Conservation (phyloP, 768 basidiomycete species). For the Hydnum rufescens region DNA sequence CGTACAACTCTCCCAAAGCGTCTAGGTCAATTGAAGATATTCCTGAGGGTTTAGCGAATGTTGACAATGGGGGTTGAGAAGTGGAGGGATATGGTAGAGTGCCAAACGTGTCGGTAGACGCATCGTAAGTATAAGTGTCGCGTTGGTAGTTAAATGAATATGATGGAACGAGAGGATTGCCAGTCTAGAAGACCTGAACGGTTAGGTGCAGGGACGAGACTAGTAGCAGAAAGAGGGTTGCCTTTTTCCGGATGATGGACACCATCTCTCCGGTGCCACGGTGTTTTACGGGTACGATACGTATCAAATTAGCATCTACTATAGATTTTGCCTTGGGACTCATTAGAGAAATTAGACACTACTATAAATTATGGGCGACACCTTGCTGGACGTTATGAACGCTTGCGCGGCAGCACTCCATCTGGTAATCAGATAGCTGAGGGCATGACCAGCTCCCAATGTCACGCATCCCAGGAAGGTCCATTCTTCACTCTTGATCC, state of each 20-base stretch:
- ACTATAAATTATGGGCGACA: neutral
- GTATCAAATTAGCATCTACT: slow-evolving; percentile 59
- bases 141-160: slow-evolving; percentile 90
- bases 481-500: slow-evolving; percentile 91
- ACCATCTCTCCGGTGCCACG: slow-evolving; percentile 86
- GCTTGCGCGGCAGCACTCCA: slow-evolving; percentile 73
- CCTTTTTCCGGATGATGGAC: slow-evolving; percentile 35
- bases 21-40: slow-evolving; percentile 31
- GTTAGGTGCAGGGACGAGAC: too few species aligned
- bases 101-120: slow-evolving; percentile 40
- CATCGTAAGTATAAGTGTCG: slow-evolving; percentile 67
- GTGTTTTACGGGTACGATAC: slow-evolving; percentile 59
- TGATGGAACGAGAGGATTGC: slow-evolving; percentile 28
- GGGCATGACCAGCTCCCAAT: slow-evolving; percentile 70
- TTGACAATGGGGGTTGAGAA: slow-evolving; percentile 39
- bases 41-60: slow-evolving; percentile 34
- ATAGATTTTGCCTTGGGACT: slow-evolving; percentile 34
- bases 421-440: slow-evolving; percentile 77
- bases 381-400: slow-evolving; percentile 60
- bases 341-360: neutral
- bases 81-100: slow-evolving; percentile 81
- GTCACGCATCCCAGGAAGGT: slow-evolving; percentile 82
- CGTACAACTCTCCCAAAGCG: slow-evolving; percentile 46
- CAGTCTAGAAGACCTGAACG: too few species aligned
- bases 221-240: too few species aligned